Evolutionary conservation across 108 stramenopile species (phyloP).

Genomic region (Mediolabrus comicus): DNA sequence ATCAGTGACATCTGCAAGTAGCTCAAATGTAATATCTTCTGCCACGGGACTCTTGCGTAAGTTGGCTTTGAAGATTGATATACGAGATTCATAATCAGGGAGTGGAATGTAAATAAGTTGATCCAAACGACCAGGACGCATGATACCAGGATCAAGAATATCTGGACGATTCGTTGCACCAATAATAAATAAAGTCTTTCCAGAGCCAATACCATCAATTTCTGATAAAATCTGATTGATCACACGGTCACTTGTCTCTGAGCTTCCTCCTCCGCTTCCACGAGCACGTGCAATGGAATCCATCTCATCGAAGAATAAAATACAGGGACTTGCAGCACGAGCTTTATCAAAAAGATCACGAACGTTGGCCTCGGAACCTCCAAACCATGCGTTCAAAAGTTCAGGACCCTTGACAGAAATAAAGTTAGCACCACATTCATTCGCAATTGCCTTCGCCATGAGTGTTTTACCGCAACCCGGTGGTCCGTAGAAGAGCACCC

Average conservation of each 20-base stretch:
- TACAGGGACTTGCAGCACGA: slow-evolving; percentile 97
- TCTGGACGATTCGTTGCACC: slow-evolving; percentile 99
- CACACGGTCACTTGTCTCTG: slow-evolving; percentile 98
- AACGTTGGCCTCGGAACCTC: slow-evolving; percentile 99
- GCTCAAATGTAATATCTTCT: slow-evolving; percentile 73
- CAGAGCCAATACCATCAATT: slow-evolving; percentile 97
- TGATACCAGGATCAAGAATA: slow-evolving; percentile 97
- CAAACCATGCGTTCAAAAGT: slow-evolving; percentile 98
- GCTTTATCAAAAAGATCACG: slow-evolving; percentile 99
- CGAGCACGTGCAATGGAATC: slow-evolving; percentile 99
- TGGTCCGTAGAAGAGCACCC: slow-evolving; percentile 98
- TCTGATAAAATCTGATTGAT: slow-evolving; percentile 99
- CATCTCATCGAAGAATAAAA: slow-evolving; percentile 99
- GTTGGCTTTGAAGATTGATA: slow-evolving; percentile 96
- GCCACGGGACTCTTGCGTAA: slow-evolving; percentile 92
- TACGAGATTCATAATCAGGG: slow-evolving; percentile 88
- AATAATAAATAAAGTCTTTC: slow-evolving; percentile 98
- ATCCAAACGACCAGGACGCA: slow-evolving; percentile 98
- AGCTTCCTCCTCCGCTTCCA: slow-evolving; percentile 88
- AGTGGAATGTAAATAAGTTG: slow-evolving; percentile 99
- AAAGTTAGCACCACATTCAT: slow-evolving; percentile 99
- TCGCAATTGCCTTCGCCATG: slow-evolving; percentile 99
- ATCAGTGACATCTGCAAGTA: slow-evolving; percentile 85
- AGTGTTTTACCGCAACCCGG: slow-evolving; percentile 99
- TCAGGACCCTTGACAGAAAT: slow-evolving; percentile 99